Percentiles rank a stretch among this genome's conserved stretches.
phyloP scores from a whole-genome alignment of 306 rosid genomes.

The Mucuna pruriens region DNA sequence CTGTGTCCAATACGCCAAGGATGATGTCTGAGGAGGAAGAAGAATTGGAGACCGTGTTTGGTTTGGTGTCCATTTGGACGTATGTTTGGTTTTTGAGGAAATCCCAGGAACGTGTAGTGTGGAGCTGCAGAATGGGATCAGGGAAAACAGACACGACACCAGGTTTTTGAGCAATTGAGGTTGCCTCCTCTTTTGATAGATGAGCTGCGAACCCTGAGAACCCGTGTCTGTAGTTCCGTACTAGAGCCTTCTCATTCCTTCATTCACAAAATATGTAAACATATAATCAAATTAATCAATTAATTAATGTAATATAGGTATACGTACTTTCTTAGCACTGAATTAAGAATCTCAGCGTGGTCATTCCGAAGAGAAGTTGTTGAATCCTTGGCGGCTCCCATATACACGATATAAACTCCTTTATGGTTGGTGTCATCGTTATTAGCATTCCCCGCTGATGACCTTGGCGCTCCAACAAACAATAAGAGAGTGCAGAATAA shows the following conservation, averaged over 20 bases:
- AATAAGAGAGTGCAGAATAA: slow-evolving; percentile 18
- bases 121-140: slow-evolving; percentile 71
- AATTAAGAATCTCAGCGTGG: slow-evolving; percentile 59
- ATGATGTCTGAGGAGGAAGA: slow-evolving; percentile 56
- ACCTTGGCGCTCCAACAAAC: slow-evolving; percentile 29
- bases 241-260: slow-evolving; percentile 63
- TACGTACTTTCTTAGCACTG: slow-evolving; percentile 52
- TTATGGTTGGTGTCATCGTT: neutral
- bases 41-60: slow-evolving; percentile 17
- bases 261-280: neutral
- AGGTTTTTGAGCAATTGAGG: slow-evolving; percentile 49
- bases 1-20: slow-evolving; percentile 76
- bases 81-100: slow-evolving; percentile 61
- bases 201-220: slow-evolving; percentile 90
- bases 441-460: slow-evolving; percentile 8
- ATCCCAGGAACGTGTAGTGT: slow-evolving; percentile 92
- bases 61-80: slow-evolving; percentile 44
- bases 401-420: slow-evolving; percentile 77
- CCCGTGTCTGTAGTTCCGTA: slow-evolving; percentile 72
- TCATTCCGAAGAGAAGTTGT: slow-evolving; percentile 53
- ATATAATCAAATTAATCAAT: neutral
- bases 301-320: neutral
- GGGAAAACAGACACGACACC: slow-evolving; percentile 88
- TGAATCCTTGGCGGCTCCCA: slow-evolving; percentile 77
- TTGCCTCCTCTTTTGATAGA: slow-evolving; percentile 63